Percentiles rank a stretch among this genome's conserved stretches.
phyloP scores from a whole-genome alignment of 2,329 filamentous ascomycete genomes.

The Fusarium euwallaceae region DNA sequence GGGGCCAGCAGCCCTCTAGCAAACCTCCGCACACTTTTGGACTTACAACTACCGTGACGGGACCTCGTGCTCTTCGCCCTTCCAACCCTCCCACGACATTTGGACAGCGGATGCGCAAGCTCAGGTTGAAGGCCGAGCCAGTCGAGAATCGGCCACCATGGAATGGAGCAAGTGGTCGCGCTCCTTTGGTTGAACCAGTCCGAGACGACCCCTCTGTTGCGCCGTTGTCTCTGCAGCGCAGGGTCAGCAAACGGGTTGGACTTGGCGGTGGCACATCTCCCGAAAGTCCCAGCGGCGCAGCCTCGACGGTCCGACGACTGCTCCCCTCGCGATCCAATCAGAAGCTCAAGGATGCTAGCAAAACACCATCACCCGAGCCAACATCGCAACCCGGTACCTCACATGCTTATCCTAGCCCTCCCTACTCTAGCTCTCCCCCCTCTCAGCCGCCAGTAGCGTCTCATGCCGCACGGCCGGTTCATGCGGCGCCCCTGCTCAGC shows the following conservation, averaged over 20 bases:
- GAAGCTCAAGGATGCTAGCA: slow-evolving; percentile 47
- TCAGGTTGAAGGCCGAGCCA: slow-evolving; percentile 54
- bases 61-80: slow-evolving; percentile 36
- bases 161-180: slow-evolving; percentile 80
- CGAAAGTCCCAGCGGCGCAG: slow-evolving; percentile 51
- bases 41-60: slow-evolving; percentile 46
- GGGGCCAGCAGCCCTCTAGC: slow-evolving; percentile 11
- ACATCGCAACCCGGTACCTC: slow-evolving; percentile 30
- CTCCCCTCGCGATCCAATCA: slow-evolving; percentile 52
- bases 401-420: slow-evolving; percentile 52
- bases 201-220: slow-evolving; percentile 69
- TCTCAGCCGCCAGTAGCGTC: slow-evolving; percentile 24
- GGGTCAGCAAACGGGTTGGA: slow-evolving; percentile 59
- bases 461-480: slow-evolving; percentile 26
- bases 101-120: slow-evolving; percentile 52
- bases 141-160: slow-evolving; percentile 69
- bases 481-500: slow-evolving; percentile 40
- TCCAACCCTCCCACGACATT: slow-evolving; percentile 48
- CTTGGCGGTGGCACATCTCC: slow-evolving; percentile 47
- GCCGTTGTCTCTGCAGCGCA: slow-evolving; percentile 69
- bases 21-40: slow-evolving; percentile 32
- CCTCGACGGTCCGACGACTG: slow-evolving; percentile 52
- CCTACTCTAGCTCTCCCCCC: slow-evolving; percentile 47
- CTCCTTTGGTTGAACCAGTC: slow-evolving; percentile 73
- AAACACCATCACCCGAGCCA: slow-evolving; percentile 42